Evolutionary conservation across 2,329 filamentous ascomycete species (phyloP).

Genomic region (Alternaria angustiovoidea): DNA sequence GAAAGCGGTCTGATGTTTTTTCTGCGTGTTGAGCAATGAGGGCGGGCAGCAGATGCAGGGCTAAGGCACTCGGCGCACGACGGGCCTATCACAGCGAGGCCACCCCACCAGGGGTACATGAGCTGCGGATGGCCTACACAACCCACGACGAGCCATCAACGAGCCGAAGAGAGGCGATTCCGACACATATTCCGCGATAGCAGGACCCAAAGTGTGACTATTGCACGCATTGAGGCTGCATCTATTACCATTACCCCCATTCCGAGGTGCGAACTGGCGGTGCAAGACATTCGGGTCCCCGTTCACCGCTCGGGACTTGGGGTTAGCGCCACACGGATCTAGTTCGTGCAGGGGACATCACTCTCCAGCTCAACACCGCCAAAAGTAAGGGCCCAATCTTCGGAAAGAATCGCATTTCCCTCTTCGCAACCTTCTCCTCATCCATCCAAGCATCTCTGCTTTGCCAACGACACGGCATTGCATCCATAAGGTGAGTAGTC

Average conservation of each 20-base stretch:
- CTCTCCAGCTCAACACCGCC: conserved; percentile 42
- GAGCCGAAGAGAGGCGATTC: not conserved
- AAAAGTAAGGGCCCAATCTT: conserved; percentile 38
- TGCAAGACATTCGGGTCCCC: conserved; percentile 39
- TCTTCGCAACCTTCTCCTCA: conserved; percentile 38
- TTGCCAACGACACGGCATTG: conserved; percentile 28
- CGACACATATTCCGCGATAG: conserved; percentile 10
- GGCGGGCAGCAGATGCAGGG: conserved; percentile 29
- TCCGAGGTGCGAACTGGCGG: conserved; percentile 13
- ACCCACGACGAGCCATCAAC: conserved; percentile 7
- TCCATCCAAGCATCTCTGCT: conserved; percentile 34
- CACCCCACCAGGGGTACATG: conserved; percentile 22
- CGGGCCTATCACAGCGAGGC: conserved; percentile 19
- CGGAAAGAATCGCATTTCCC: conserved; percentile 35
- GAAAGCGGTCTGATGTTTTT: conserved; percentile 50
- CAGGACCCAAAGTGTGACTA: not conserved
- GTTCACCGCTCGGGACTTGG: conserved; percentile 41
- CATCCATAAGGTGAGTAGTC: conserved; percentile 40
- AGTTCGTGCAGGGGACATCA: conserved; percentile 34
- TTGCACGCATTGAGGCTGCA: not conserved
- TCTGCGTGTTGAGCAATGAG: conserved; percentile 42
- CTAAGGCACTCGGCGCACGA: conserved; percentile 24
- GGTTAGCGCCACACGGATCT: conserved; percentile 36
- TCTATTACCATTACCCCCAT: conserved; percentile 4
- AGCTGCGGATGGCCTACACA: conserved; percentile 15